Evolutionary conservation across 73 alveolate genomes (phyloP), one percentile per base, ranked within the genome.

Genomic region (Effrenium voratum): DNA sequence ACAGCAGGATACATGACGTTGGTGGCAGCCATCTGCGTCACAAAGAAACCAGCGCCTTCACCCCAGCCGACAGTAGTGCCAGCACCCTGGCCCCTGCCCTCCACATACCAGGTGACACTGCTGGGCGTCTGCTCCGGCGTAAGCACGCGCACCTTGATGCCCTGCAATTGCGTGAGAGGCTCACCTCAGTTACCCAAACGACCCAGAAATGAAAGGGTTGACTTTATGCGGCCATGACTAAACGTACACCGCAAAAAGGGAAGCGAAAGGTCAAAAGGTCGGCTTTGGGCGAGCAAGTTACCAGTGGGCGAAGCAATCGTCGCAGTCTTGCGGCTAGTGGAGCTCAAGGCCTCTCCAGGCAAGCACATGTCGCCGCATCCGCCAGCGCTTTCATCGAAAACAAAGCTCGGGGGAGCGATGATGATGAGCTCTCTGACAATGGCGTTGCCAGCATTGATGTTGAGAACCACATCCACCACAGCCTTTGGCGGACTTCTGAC

Each of bases 31-130:
- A 90, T 90, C 66, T 90, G 87, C 13, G 97, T 90, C 43, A 90
- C 97, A 36, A 66, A 90, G 76, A 90, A 90, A 75, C 97, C 97
- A 19, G 85, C 32, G 96, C 96, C 98, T 92, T 75, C 91, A 36
- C 98, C 98, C 98, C 98, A 92, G 63, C 98, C 98, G 49, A 75
- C 91, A 8, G 98, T 92, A 5, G 98, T 92, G 38, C 98, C 98
- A 52, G 80, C 91, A 38, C 98, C 98, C 63, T 92, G 98, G 8
- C 98, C 98, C 28, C 98, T 79, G 38, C 98, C 98, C 38, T 92
- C 98, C 43, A 92, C 98, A 41, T 38, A 92, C 98, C 98, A 92
- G 19, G 90, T 92, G 32, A 92, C 79, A 36, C 96, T 90, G 76
- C 96, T 90, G 43, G 96, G 96, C 10, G 96, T 90, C 82, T 68